Evolutionary conservation across 2,329 filamentous ascomycete genomes (phyloP), one percentile per base, ranked within the genome.

Genomic region (Botryosphaeria dothidea): DNA sequence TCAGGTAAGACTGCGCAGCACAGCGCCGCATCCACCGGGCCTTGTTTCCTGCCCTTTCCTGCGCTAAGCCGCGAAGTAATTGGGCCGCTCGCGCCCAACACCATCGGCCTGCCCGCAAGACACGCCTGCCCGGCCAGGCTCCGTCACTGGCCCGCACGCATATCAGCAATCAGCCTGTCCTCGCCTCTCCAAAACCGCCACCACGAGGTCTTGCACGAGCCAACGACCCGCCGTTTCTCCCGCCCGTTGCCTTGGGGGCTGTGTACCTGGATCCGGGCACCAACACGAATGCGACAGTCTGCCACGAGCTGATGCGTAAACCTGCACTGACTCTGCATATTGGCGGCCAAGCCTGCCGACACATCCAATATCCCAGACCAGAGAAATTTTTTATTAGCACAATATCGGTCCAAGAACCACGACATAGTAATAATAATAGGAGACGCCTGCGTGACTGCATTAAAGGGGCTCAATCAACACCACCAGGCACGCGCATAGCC

Each of bases 221-320:
- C 27, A 19, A 17, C 49, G 9, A 13, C 23, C 29, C 49, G 34
- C 25, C 15, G 52, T 41, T 56, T 19, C 34, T 49, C 8, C 54
- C 17, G 36, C 54, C 36, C 27, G 52, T 11, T 21, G 41, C 52
- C 25, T 23, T 17, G 25, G 56, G 27, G 56, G 56, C 56, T 60
- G 56, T 60, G 60, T 52, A 36, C 36, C 46, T 29, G 17, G 17
- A 43, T 15, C 60, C 60, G 60, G 43, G 46, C 21, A 43, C 38
- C 34, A 62, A 62, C 60, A 52, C 46, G 45, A 62, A 31, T 52
- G 60, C 60, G 45, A 38, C 34, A 52, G 19, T 51, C 58, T 27
- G 34, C 36, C 38, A 41, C 11, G 36, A 11, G n/a, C 6, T 27
- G 54, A 17, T 60, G 56, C 41, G 56, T n/a, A 21, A 29, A 34